These are phyloP conservation scores for Phytophthora melonis DNA, from an alignment of 352 stramenopile genomes.

Conservation along the genomic window DNA sequence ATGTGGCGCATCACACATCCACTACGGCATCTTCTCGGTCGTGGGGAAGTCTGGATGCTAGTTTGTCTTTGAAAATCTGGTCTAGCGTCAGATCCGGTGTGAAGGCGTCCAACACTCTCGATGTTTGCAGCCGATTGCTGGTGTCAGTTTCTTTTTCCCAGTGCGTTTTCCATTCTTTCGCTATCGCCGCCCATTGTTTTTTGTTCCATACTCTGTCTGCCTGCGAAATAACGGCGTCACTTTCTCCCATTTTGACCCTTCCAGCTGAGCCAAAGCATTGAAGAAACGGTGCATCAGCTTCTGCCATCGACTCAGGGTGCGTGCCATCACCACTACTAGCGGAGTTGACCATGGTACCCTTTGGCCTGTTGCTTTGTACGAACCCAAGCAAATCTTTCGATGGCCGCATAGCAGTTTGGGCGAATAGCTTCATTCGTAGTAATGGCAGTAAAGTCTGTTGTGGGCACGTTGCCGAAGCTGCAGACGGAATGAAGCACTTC, in stretches of 20 bases:
- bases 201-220: slow-evolving; percentile 50
- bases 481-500: slow-evolving; percentile 67
- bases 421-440: slow-evolving; percentile 61
- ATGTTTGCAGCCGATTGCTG: slow-evolving; percentile 40
- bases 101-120: slow-evolving; percentile 45
- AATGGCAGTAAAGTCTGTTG: slow-evolving; percentile 53
- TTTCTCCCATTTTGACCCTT: slow-evolving; percentile 21
- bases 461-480: slow-evolving; percentile 42
- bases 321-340: slow-evolving; percentile 4
- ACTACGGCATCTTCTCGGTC: slow-evolving; percentile 77
- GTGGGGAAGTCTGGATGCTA: slow-evolving; percentile 71
- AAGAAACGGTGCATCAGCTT: slow-evolving; percentile 28
- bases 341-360: slow-evolving; percentile 5
- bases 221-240: slow-evolving; percentile 23
- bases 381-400: slow-evolving; percentile 59
- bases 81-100: slow-evolving; percentile 55
- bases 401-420: slow-evolving; percentile 45
- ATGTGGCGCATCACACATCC: slow-evolving; percentile 53
- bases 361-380: slow-evolving; percentile 42
- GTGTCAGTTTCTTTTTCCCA: slow-evolving; percentile 59
- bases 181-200: slow-evolving; percentile 53
- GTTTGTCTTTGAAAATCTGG: slow-evolving; percentile 82
- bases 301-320: slow-evolving; percentile 18
- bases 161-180: slow-evolving; percentile 56
- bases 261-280: slow-evolving; percentile 18